These are phyloP conservation scores for Gypsophila paniculata DNA, from an alignment of 179 eudicot species.

Conservation along the genomic window DNA sequence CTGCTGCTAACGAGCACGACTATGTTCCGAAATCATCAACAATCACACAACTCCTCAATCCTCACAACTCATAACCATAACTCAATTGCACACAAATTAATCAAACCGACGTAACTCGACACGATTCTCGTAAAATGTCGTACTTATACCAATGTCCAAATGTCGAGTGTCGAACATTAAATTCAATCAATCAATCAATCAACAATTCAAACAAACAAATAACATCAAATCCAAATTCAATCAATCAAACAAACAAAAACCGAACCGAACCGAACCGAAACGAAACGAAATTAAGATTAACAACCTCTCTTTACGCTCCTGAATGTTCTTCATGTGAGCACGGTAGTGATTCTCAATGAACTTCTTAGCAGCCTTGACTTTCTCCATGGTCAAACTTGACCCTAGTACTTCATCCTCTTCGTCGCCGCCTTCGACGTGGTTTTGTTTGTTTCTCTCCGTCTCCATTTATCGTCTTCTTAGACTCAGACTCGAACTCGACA, in stretches of 20 bases:
- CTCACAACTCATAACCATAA: background rate
- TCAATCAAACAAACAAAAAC: background rate
- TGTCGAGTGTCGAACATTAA: no score
- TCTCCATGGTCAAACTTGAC: constrained; percentile 88
- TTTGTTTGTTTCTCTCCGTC: constrained; percentile 28
- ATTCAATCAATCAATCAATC: no score
- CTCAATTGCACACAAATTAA: background rate
- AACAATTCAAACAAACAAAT: no score
- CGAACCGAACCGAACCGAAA: constrained; percentile 23
- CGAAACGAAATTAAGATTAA: constrained; percentile 3
- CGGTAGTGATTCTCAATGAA: constrained; percentile 89
- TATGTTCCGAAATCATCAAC: no score
- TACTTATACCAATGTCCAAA: no score
- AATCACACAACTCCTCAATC: background rate
- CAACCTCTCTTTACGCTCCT: constrained; percentile 73
- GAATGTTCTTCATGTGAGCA: constrained; percentile 83
- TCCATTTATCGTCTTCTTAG: constrained; percentile 13
- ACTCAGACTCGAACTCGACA: no score
- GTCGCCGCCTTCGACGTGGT: constrained; percentile 32
- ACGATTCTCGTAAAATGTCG: no score
- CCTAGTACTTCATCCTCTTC: constrained; percentile 44
- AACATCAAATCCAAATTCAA: background rate
- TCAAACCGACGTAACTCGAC: no score
- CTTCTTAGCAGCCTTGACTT: constrained; percentile 84
- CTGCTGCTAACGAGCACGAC: background rate